Base-by-base conservation (phyloP, 164 flowering plant genomes). In the Vitis rupestris region DNA sequence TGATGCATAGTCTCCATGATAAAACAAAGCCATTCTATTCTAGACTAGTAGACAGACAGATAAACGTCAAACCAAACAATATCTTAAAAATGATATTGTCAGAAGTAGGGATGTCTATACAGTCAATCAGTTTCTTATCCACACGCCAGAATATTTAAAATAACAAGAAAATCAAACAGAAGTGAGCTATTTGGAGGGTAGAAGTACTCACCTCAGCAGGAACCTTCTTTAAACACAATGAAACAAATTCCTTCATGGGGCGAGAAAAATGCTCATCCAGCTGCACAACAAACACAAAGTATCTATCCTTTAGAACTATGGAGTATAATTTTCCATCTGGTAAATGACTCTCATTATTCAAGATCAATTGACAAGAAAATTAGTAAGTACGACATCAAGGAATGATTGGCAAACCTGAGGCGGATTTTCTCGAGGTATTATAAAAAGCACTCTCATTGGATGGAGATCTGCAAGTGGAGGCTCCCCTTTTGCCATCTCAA, bases 401-500 rank as follows among this genome's bases (percentile, higher is more conserved):
- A 37, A 65, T 47, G 66, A 9, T 49, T 50, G 72, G 56, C 37
- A 57, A 68, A 95, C 99, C 99, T 93, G 99, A 11, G 99, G 99
- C 61, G 99, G 99, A 74, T 83, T 95, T 78, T 95, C 99, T 68
- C 99, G 88, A 69, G 99, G 99, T 73, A 95, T 95, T 59, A 95
- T 95, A 69, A 95, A 95, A 75, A 95, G 99, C 79, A 95, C 99
- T 75, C 99, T 88, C 99, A 95, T 93, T 19, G 99, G 99, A 74
- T 95, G 99, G 70, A 93, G 93, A 81, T 95, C 99, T 56, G 99
- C 94, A 68, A 93, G 88, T 55, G 99, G 99, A 59, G 99, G 99
- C 69, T 95, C 99, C 75, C 99, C 99, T 79, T 93, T 95, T 68
- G 99, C 99, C 99, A 95, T 95, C 84, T 95, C 99, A 73, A 95